Percentiles rank a stretch among this genome's conserved stretches.
These are phyloP conservation scores for Penicillium ucsense DNA, from an alignment of 495 filamentous ascomycete species.

Conservation along the genomic window DNA sequence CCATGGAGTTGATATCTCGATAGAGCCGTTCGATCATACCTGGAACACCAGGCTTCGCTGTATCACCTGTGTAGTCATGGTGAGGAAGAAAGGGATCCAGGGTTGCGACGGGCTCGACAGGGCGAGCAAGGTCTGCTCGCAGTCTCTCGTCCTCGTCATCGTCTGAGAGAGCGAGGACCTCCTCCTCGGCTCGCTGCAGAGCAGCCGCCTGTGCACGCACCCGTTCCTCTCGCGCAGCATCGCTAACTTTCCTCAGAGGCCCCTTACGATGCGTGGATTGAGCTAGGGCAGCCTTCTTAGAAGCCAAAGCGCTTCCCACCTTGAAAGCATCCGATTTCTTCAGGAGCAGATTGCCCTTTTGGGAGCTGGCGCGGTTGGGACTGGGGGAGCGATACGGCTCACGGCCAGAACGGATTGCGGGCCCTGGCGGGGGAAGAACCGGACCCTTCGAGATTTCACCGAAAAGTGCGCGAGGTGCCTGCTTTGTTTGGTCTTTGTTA, in stretches of 20 bases:
- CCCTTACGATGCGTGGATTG: constrained; percentile 26
- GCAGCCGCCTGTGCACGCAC: constrained; percentile 17
- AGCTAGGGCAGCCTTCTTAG: constrained; percentile 31
- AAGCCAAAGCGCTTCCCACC: constrained; percentile 30
- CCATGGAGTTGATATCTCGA: constrained; percentile 92
- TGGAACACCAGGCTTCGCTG: constrained; percentile 50
- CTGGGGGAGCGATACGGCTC: constrained; percentile 71
- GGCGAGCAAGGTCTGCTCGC: constrained; percentile 43
- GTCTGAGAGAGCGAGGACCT: constrained; percentile 37
- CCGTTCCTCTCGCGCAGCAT: constrained; percentile 21
- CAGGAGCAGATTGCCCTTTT: constrained; percentile 29
- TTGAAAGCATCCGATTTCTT: constrained; percentile 40
- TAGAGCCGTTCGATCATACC: constrained; percentile 80
- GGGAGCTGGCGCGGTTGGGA: constrained; percentile 50
- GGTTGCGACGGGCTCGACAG: constrained; percentile 41
- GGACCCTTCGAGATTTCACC: constrained; percentile 54
- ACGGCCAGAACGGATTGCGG: constrained; percentile 17
- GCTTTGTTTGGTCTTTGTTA: constrained; percentile 7
- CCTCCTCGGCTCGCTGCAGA: constrained; percentile 33
- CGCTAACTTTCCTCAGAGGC: constrained; percentile 17
- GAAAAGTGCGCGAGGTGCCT: constrained; percentile 41
- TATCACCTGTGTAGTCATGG: constrained; percentile 56
- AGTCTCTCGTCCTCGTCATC: constrained; percentile 58
- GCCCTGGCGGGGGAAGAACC: constrained; percentile 48
- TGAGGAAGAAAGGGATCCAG: constrained; percentile 57